These are phyloP conservation scores for Mucor indicus DNA, from an alignment of 371 early-diverging fungal species.

Conservation along the genomic window DNA sequence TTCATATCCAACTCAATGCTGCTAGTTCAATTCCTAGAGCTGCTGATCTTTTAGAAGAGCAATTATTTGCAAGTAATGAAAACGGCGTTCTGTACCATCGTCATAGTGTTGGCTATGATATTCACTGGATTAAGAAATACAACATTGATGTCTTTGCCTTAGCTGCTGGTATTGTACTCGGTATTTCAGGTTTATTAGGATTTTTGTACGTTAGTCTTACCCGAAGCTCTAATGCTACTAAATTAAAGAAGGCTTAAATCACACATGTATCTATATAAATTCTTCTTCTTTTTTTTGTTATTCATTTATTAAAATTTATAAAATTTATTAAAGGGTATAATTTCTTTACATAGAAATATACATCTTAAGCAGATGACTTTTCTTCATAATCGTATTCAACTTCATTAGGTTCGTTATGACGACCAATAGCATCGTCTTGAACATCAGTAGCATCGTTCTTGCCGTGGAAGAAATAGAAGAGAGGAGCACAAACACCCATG, in stretches of 20 bases:
- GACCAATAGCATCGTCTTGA: constrained; percentile 28
- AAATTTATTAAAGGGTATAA: too few relatives aligned
- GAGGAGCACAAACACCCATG: constrained; percentile 16
- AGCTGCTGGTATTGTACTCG: too few relatives aligned
- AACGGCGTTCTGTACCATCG: constrained; percentile 12
- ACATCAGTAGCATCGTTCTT: constrained; percentile 31
- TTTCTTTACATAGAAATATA: too few relatives aligned
- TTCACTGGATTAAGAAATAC: constrained; percentile 7
- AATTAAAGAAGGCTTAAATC: too few relatives aligned
- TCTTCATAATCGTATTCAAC: too few relatives aligned
- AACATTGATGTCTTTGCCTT: constrained; percentile 5
- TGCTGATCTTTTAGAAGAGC: constrained; percentile 24
- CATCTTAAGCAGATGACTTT: constrained; percentile 14
- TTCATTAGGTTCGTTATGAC: not conserved
- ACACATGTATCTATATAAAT: too few relatives aligned
- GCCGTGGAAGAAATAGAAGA: constrained; percentile 25
- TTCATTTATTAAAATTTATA: too few relatives aligned
- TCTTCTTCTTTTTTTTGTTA: too few relatives aligned
- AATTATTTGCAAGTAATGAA: constrained; percentile 11
- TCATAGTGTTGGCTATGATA: not conserved
- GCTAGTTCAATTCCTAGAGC: constrained; percentile 4
- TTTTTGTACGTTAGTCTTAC: too few relatives aligned
- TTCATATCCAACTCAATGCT: constrained; percentile 12
- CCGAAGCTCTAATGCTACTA: too few relatives aligned
- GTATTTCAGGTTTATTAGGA: too few relatives aligned